A percentile compares a stretch with the other conserved stretches of the same genome.
These are phyloP conservation scores for Rhizopogon rudus DNA, from an alignment of 768 basidiomycete species.

Conservation along the genomic window DNA sequence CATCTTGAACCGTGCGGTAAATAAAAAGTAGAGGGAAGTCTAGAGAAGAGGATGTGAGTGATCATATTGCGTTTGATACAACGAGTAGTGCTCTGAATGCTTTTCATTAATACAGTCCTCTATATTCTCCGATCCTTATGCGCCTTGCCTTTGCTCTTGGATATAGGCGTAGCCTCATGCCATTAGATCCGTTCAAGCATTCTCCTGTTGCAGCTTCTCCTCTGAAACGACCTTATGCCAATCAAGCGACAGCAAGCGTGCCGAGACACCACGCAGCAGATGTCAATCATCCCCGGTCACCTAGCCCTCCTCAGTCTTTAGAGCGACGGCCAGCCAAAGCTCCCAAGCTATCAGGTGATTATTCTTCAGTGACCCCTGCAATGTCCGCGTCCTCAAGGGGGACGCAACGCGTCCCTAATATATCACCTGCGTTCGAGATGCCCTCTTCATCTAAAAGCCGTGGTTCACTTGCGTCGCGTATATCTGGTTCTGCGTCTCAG, in stretches of 20 bases:
- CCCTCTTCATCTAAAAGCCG: conserved; percentile 19
- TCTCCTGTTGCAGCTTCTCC: conserved; percentile 15
- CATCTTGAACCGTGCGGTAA: background rate
- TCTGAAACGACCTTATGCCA: conserved; percentile 45
- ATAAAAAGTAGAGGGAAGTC: background rate
- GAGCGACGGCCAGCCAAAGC: conserved; percentile 15
- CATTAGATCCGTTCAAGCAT: conserved; percentile 38
- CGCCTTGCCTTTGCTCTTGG: conserved; percentile 43
- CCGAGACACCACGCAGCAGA: conserved; percentile 20
- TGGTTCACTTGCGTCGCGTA: conserved; percentile 1
- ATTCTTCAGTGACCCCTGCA: background rate
- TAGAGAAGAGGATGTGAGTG: background rate
- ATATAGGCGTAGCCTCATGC: conserved; percentile 55
- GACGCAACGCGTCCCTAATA: conserved; percentile 11
- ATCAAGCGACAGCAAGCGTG: conserved; percentile 28
- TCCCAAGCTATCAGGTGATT: conserved; percentile 3
- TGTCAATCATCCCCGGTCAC: conserved; percentile 8
- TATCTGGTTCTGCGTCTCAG: background rate
- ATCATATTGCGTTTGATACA: background rate
- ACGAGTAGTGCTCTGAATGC: background rate
- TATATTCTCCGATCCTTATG: conserved; percentile 34
- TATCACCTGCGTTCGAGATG: conserved; percentile 23
- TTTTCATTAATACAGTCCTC: background rate
- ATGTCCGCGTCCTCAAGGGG: background rate
- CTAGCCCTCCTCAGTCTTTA: background rate